Percentiles rank a stretch among this genome's conserved stretches.
Evolutionary conservation across 2,329 filamentous ascomycete species (phyloP).

Genomic region (Xylaria sp.): DNA sequence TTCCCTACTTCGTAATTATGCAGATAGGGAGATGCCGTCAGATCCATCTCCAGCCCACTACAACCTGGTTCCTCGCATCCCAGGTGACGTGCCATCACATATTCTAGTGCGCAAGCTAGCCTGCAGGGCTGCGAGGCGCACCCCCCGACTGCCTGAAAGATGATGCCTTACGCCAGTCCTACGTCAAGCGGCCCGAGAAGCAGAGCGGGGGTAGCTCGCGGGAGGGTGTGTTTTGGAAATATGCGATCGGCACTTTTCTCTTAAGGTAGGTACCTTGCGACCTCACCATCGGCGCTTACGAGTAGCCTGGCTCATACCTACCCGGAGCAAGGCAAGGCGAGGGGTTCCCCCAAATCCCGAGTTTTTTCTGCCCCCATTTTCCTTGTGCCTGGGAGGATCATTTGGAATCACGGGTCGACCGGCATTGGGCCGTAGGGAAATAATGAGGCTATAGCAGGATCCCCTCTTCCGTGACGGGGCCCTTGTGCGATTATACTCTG

Average conservation of each 20-base stretch:
- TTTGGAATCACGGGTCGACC: background rate
- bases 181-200: slow-evolving; percentile 1
- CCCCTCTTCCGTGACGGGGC: too few relatives aligned
- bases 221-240: background rate
- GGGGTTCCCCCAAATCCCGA: background rate
- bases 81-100: background rate
- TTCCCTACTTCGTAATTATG: too few relatives aligned
- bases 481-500: too few relatives aligned
- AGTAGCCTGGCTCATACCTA: too few relatives aligned
- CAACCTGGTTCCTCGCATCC: background rate
- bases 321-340: too few relatives aligned
- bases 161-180: slow-evolving; percentile 1
- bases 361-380: background rate
- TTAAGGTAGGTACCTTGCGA: too few relatives aligned
- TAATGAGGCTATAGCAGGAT: background rate
- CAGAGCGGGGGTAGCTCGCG: background rate
- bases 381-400: background rate
- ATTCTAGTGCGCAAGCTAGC: background rate
- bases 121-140: slow-evolving; percentile 13
- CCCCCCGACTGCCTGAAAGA: slow-evolving; percentile 2
- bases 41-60: background rate
- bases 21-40: background rate
- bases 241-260: background rate
- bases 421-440: background rate
- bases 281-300: too few relatives aligned